Evolutionary conservation across 75 land plant species (phyloP).

Genomic region (Selaginella tamariscina): DNA sequence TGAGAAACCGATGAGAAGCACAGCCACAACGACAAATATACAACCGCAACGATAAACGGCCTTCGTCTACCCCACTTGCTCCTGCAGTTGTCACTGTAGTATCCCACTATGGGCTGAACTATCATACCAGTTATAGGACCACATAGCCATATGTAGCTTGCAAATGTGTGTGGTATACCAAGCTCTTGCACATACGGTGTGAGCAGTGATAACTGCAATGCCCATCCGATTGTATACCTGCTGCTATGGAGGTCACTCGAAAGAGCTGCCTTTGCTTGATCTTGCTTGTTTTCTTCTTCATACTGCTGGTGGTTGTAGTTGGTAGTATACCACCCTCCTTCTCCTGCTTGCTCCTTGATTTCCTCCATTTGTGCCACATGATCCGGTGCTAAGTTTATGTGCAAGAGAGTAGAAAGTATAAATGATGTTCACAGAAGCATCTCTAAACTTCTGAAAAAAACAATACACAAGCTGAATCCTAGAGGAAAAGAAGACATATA

Average conservation of each 20-base stretch:
- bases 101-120: slow-evolving; percentile 84
- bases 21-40: slow-evolving; percentile 42
- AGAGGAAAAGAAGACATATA: too few relatives aligned
- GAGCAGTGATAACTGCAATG: slow-evolving; percentile 84
- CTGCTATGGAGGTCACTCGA: slow-evolving; percentile 59
- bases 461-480: too few relatives aligned
- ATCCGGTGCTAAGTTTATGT: too few relatives aligned
- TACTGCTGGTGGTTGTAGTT: not conserved
- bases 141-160: slow-evolving; percentile 91
- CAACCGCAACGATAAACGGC: slow-evolving; percentile 67
- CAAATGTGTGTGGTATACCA: slow-evolving; percentile 85
- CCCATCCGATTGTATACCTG: slow-evolving; percentile 98
- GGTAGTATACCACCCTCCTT: too few relatives aligned
- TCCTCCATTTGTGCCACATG: too few relatives aligned
- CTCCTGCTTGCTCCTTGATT: too few relatives aligned
- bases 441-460: too few relatives aligned
- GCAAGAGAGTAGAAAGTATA: too few relatives aligned
- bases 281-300: slow-evolving; percentile 12
- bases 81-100: slow-evolving; percentile 55
- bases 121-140: slow-evolving; percentile 84
- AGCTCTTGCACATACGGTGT: slow-evolving; percentile 96
- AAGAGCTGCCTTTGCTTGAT: too few relatives aligned
- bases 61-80: slow-evolving; percentile 62
- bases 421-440: too few relatives aligned
- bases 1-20: slow-evolving; percentile 51